Conservation (phyloP, 2,329 filamentous ascomycete genomes). For the Diaporthe caulivora region DNA sequence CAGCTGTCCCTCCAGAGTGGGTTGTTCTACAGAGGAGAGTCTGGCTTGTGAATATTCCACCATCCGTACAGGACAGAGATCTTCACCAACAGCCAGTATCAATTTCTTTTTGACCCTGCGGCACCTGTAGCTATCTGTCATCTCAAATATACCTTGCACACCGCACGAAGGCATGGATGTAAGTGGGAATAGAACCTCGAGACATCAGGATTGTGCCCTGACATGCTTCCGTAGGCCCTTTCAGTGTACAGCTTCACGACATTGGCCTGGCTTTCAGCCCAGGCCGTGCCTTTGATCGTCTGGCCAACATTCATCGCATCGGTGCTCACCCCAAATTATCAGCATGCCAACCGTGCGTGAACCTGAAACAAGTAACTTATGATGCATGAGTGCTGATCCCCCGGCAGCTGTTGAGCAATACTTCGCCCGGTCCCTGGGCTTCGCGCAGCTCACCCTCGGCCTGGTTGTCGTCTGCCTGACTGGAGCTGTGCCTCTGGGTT, state of each 20-base stretch:
- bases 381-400: background rate
- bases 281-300: constrained; percentile 60
- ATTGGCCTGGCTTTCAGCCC: constrained; percentile 62
- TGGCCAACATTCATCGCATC: constrained; percentile 62
- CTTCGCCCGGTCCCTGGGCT: constrained; percentile 78
- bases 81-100: background rate
- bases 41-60: constrained; percentile 10
- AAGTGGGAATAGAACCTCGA: background rate
- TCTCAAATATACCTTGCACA: background rate
- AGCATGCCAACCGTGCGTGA: constrained; percentile 48
- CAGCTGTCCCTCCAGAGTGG: background rate
- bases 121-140: background rate
- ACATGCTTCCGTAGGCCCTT: constrained; percentile 54
- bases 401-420: constrained; percentile 72
- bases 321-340: constrained; percentile 53
- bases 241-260: constrained; percentile 64
- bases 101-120: background rate
- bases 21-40: background rate
- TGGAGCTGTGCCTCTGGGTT: constrained; percentile 75
- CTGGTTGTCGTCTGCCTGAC: constrained; percentile 76
- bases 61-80: background rate
- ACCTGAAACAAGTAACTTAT: background rate
- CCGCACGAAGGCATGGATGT: constrained; percentile 34
- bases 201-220: background rate
- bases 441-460: constrained; percentile 75